Evolutionary conservation across 257 asterid species (phyloP), one percentile per base, ranked within the genome.

Genomic region (Solanum chilense): DNA sequence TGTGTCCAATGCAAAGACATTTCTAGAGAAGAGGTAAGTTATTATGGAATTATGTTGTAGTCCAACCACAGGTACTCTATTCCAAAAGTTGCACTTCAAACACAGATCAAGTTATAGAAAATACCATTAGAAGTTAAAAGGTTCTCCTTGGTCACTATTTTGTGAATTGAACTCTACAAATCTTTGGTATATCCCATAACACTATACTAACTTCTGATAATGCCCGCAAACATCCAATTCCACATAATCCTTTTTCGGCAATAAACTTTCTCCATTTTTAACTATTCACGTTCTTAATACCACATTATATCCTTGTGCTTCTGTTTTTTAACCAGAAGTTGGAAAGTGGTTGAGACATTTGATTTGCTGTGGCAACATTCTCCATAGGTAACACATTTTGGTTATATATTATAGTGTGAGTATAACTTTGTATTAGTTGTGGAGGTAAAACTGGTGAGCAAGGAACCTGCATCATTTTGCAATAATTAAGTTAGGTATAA

Each of bases 1-100:
- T 90, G 99, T 97, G 73, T 96, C 99, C 70, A 97, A 97, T 83
- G 99, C 99, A 37, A 97, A 97, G 92, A 96, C 99, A 5, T 97
- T 97, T 92, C 95, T 96, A 83, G 99, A 97, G 89, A 97, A 97
- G 92, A 94, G 99, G 99, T 95, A 80, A 82, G 70, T 84, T 88
- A n/a, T 44, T 25, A 27, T 6, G 84, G 31, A 81, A 18, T 49
- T 29, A 29, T 81, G 85, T 80, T 41, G 42, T 27, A 49, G 45
- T 29, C 68, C 27, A 49, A 20, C 11, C 45, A 52, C 45, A 29
- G 69, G 49, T 49, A 49, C 44, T 81, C 60, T 29, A 49, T 49
- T 52, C 66, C 12, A 81, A 31, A 81, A 49, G 39, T n/a, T 27
- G 31, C 85, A 80, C 69, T 47, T 80, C 44, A 49, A 81, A 64